Conservation (phyloP, 1,284 basidiomycete genomes). For the Psilocybe mexicana region DNA sequence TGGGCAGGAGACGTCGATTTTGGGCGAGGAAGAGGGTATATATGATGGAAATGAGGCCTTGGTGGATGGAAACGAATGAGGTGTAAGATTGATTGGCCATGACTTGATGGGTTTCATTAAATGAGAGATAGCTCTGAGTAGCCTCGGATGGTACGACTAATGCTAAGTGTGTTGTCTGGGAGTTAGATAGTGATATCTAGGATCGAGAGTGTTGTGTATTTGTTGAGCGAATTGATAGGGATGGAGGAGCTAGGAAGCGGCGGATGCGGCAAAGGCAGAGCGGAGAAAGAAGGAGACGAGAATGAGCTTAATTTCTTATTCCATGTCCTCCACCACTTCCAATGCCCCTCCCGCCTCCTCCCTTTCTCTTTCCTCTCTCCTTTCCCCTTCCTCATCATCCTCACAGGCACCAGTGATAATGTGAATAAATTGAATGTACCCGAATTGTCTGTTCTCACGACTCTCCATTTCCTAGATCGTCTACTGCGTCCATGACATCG, state of each 20-base stretch:
- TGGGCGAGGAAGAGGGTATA: too few species aligned
- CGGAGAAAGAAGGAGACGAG: background rate
- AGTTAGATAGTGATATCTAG: too few species aligned
- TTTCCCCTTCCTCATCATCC: background rate
- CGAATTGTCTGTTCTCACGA: background rate
- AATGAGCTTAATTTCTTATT: constrained; percentile 1
- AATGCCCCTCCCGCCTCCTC: background rate
- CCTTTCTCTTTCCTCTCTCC: background rate
- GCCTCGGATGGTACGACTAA: too few species aligned
- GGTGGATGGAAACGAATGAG: too few species aligned
- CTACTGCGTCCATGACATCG: background rate
- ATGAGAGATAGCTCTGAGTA: too few species aligned
- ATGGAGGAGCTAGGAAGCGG: background rate
- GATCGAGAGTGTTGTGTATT: too few species aligned
- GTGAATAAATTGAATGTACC: background rate
- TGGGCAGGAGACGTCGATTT: too few species aligned
- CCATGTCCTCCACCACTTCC: constrained; percentile 5
- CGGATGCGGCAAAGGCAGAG: background rate
- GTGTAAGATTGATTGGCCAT: too few species aligned
- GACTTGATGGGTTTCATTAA: too few species aligned
- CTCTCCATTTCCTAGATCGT: background rate
- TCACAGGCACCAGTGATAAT: too few species aligned
- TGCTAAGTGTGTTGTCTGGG: too few species aligned
- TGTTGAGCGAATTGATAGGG: background rate
- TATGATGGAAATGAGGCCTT: too few species aligned